phyloP scores from a whole-genome alignment of 352 stramenopile genomes.

The Globisporangium middletonii region DNA sequence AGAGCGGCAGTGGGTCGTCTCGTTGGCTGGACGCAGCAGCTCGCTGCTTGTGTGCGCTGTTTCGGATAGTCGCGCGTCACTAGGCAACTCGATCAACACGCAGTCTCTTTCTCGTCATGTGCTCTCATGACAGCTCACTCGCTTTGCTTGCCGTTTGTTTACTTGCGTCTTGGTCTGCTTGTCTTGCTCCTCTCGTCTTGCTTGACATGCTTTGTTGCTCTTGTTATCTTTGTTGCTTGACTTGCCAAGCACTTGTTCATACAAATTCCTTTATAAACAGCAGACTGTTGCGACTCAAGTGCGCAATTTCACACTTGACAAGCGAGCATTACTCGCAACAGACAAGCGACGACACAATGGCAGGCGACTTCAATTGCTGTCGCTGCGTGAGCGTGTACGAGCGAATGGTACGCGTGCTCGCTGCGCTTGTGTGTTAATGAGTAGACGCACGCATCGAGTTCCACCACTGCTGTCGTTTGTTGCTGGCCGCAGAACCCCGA shows the following conservation, averaged over 20 bases:
- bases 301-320: background rate
- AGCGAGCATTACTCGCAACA: background rate
- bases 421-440: background rate
- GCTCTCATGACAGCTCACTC: conserved; percentile 10
- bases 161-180: background rate
- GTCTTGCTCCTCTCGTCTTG: background rate
- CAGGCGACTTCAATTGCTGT: conserved; percentile 41
- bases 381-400: conserved; percentile 64
- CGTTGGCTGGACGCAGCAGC: background rate
- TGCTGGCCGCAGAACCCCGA: conserved; percentile 44
- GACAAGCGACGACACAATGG: background rate
- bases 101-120: conserved; percentile 8
- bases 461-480: background rate
- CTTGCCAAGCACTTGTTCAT: background rate
- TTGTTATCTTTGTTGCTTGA: background rate
- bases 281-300: background rate
- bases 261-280: conserved; percentile 1
- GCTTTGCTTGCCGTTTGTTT: background rate
- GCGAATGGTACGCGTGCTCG: conserved; percentile 48
- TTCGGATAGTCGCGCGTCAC: background rate
- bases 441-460: background rate
- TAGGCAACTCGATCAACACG: background rate
- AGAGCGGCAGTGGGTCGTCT: conserved; percentile 4
- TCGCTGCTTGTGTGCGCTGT: background rate
- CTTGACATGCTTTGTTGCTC: background rate